Evolutionary conservation across 495 filamentous ascomycete genomes (phyloP).

Genomic region (Neurospora sp.): DNA sequence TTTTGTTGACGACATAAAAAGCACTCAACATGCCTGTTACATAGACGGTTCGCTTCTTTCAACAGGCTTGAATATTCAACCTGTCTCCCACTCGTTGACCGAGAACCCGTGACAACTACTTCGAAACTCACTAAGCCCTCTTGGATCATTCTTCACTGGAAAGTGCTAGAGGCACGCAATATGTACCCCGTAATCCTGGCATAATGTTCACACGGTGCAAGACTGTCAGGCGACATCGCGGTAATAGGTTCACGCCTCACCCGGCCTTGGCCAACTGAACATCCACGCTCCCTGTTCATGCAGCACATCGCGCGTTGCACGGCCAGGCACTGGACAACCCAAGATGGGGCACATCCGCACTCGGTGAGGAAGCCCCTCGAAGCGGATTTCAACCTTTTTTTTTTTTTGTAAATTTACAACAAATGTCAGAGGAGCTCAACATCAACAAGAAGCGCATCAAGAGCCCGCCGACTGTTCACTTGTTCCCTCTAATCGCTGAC

Average conservation of each 20-base stretch:
- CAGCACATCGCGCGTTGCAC: neutral
- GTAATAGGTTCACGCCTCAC: neutral
- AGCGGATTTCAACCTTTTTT: neutral
- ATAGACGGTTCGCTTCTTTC: neutral
- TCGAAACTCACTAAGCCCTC: neutral
- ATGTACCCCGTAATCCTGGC: neutral
- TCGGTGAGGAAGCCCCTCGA: neutral
- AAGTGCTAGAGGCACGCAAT: neutral
- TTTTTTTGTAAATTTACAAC: neutral
- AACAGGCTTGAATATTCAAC: neutral
- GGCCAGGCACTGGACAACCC: neutral
- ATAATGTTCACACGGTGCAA: neutral
- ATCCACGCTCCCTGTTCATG: neutral
- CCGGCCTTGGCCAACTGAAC: neutral
- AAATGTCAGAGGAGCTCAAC: neutral
- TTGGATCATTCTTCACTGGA: neutral
- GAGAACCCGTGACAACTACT: neutral
- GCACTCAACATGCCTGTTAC: neutral
- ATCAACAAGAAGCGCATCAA: neutral
- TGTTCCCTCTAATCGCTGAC: neutral
- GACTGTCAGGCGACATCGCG: neutral
- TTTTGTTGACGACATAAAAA: neutral
- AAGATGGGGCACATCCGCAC: neutral
- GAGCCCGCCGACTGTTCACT: neutral
- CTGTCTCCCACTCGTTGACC: neutral